A percentile compares a stretch with the other conserved stretches of the same genome.
Conservation (phyloP, 345 rosid species). For the Zanthoxylum bungeanum region DNA sequence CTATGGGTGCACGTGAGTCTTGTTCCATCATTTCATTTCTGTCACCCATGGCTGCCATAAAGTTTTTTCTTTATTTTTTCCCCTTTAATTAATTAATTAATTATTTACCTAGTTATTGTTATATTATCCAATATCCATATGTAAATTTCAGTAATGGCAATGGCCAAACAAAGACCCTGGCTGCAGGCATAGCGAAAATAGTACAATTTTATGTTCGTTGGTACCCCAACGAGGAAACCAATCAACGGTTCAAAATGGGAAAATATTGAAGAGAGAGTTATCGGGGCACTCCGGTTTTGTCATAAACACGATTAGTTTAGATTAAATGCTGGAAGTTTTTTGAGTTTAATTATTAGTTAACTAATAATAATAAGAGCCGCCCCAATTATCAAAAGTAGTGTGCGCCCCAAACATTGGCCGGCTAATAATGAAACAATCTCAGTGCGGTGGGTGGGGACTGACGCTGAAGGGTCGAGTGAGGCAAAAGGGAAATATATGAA, state of each 20-base stretch:
- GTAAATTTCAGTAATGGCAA: conserved; percentile 16
- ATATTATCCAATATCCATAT: no score
- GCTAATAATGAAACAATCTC: conserved; percentile 58
- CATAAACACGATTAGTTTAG: no score
- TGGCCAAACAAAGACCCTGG: not conserved
- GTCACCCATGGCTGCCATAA: conserved; percentile 15
- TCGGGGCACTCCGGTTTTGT: conserved; percentile 11
- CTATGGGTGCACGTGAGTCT: conserved; percentile 38
- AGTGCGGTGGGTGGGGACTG: conserved; percentile 85
- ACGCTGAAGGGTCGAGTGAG: conserved; percentile 44
- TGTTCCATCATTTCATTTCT: conserved; percentile 25
- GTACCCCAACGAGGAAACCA: conserved; percentile 26
- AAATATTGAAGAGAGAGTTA: not conserved
- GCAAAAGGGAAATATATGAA: conserved; percentile 29
- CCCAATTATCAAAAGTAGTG: conserved; percentile 6
- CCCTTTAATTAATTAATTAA: not conserved
- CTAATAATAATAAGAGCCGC: conserved; percentile 2
- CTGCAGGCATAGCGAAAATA: conserved; percentile 14
- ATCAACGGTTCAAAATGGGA: not conserved
- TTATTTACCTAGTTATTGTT: no score
- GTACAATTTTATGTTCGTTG: conserved; percentile 19
- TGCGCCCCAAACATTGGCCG: conserved; percentile 16
- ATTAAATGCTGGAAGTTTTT: not conserved
- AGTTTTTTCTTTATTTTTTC: conserved; percentile 3
- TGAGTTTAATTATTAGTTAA: not conserved